Conservation (phyloP, 257 asterid genomes). For the Nicotiana benthamiana region DNA sequence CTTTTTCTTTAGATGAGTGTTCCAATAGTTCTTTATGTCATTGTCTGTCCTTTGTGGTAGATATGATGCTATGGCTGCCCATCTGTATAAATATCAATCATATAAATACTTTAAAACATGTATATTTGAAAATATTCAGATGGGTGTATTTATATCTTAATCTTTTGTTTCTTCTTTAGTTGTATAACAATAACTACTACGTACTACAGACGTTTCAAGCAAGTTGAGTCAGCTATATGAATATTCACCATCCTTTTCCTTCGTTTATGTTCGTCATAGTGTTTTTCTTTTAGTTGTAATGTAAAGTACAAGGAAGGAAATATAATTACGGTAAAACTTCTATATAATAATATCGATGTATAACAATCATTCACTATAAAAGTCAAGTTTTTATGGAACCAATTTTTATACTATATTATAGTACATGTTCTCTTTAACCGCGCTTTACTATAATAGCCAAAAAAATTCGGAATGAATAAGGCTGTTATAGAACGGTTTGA, state of each 20-base stretch:
- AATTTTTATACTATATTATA: too few relatives aligned
- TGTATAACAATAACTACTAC: background rate
- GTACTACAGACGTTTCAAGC: background rate
- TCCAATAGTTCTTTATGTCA: conserved; percentile 96
- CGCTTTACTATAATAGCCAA: too few relatives aligned
- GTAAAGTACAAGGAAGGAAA: too few relatives aligned
- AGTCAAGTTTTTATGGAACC: too few relatives aligned
- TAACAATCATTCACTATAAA: too few relatives aligned
- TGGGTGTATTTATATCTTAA: background rate
- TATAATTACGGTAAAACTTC: too few relatives aligned
- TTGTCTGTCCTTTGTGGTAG: conserved; percentile 93
- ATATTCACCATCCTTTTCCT: background rate
- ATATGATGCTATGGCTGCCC: conserved; percentile 98
- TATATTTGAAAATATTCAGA: background rate
- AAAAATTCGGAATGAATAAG: too few relatives aligned
- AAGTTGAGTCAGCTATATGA: background rate
- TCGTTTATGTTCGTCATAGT: background rate
- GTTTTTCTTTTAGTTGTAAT: too few relatives aligned
- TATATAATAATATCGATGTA: too few relatives aligned
- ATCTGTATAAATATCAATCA: conserved; percentile 36
- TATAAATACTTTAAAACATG: background rate
- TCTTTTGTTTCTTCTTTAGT: background rate
- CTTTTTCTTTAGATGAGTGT: conserved; percentile 91
- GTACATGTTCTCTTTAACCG: too few relatives aligned
- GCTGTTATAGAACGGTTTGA: too few relatives aligned